Conservation (phyloP, 305 asterid genomes). For the Ajuga reptans region DNA sequence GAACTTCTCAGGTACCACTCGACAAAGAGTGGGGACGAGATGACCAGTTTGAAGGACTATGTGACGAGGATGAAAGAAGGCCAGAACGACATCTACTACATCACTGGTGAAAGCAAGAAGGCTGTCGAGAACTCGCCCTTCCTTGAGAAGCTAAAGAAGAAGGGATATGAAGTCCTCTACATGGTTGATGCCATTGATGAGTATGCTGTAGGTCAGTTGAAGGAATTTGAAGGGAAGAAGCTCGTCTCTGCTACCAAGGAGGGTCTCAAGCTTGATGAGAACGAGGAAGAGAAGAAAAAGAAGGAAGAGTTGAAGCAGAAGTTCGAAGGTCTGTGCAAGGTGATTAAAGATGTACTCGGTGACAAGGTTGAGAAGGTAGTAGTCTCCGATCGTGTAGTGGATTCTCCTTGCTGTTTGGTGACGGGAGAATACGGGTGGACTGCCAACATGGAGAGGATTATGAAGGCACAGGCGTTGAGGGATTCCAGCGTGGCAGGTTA, state of each 20-base stretch:
- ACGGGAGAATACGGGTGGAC: slow-evolving; percentile 45
- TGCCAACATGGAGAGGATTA: slow-evolving; percentile 42
- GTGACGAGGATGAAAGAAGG: slow-evolving; percentile 36
- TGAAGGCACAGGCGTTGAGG: slow-evolving; percentile 36
- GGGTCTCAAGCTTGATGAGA: slow-evolving; percentile 35
- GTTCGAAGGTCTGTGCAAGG: slow-evolving; percentile 39
- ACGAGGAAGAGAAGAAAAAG: slow-evolving; percentile 33
- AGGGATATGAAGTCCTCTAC: slow-evolving; percentile 34
- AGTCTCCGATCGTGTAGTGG: slow-evolving; percentile 35
- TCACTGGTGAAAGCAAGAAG: slow-evolving; percentile 37
- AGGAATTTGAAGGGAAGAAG: slow-evolving; percentile 35
- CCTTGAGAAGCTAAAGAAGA: slow-evolving; percentile 38
- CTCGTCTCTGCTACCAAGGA: slow-evolving; percentile 39
- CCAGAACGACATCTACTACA: slow-evolving; percentile 31
- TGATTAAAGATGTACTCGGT: slow-evolving; percentile 33
- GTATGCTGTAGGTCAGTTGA: slow-evolving; percentile 31
- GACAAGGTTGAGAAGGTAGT: slow-evolving; percentile 34
- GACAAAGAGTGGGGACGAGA: slow-evolving; percentile 36
- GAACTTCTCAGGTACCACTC: slow-evolving; percentile 32
- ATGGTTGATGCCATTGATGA: slow-evolving; percentile 41
- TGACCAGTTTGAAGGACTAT: slow-evolving; percentile 31
- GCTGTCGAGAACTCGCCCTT: slow-evolving; percentile 41
- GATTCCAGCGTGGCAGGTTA: slow-evolving; percentile 35
- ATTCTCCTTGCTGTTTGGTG: slow-evolving; percentile 43
- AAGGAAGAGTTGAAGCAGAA: slow-evolving; percentile 31